Evolutionary conservation across 2,329 filamentous ascomycete species (phyloP), one percentile per base, ranked within the genome.

Genomic region (Podosphaera fusca): DNA sequence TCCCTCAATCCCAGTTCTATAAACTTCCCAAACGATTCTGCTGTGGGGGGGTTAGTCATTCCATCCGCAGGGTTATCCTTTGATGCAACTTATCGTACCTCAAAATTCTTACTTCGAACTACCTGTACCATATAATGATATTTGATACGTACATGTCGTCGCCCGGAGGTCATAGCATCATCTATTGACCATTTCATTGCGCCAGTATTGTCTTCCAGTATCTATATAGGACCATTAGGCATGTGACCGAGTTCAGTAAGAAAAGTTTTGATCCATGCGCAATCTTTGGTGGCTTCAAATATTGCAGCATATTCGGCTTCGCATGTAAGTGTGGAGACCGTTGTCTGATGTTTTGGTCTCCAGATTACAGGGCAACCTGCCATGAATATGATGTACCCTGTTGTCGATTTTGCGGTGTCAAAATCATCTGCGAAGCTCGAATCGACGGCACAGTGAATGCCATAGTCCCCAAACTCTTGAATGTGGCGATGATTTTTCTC

Each of bases 141-240:
- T n/a, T 49, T 4, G 8, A 49, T 49, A 49, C 3, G n/a, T 49
- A 12, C 45, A 49, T 49, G 45, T 52, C 49, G 5, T 31, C 49
- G 49, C 21, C 49, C 49, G 7, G 49, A 52, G 2, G 49, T 52
- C 21, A 53, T 38, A 31, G 10, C 33, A 38, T 53, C 33, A 53
- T 38, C 51, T 53, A 14, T 9, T 5, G 33, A 36, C 51, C 33
- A 53, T 38, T 53, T 53, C 30, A 36, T 53, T 14, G 51, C 51
- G 14, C 51, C 51, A 53, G 51, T 53, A 38, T 53, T 53, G n/a
- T 53, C 51, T 38, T 53, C 51, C 31, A 38, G 34, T 12, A 53
- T 53, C 4, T 2, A 33, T 36, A 53, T 53, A 36, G 51, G 51
- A 53, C 33, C 51, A 36, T 10, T 7, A 10, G 31, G 51, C 51